phyloP scores from a whole-genome alignment of 1,284 basidiomycete genomes.

The Rhodotorula sp. region DNA sequence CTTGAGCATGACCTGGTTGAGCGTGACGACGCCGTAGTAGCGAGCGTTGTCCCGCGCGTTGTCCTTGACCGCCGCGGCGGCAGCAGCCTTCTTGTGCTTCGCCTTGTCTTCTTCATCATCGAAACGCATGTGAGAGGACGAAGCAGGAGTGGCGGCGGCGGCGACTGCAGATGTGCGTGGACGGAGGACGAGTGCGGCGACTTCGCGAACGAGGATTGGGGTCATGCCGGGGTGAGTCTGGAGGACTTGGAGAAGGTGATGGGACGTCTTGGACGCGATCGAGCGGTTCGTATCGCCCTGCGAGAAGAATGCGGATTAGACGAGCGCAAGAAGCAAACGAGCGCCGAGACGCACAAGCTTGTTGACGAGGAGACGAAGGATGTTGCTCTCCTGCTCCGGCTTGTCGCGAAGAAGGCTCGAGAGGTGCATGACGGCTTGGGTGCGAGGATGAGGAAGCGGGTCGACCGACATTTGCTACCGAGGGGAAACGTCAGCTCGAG shows the following conservation, averaged over 20 bases:
- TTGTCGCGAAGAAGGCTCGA: constrained; percentile 76
- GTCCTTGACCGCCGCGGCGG: constrained; percentile 41
- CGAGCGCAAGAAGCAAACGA: background rate
- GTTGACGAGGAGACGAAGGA: constrained; percentile 87
- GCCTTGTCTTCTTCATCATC: constrained; percentile 27
- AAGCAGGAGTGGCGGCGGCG: constrained; percentile 48
- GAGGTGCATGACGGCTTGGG: constrained; percentile 68
- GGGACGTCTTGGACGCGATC: constrained; percentile 84
- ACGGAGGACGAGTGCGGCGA: constrained; percentile 73
- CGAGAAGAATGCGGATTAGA: background rate
- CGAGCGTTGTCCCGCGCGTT: constrained; percentile 65
- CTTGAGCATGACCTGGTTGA: constrained; percentile 86
- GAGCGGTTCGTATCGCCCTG: constrained; percentile 87
- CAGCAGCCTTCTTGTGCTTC: constrained; percentile 48
- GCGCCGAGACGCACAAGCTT: constrained; percentile 66
- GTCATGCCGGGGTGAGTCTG: constrained; percentile 96
- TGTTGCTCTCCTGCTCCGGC: constrained; percentile 96
- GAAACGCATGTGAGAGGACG: constrained; percentile 52
- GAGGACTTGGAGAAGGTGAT: constrained; percentile 83
- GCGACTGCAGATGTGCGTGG: constrained; percentile 52
- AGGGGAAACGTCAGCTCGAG: background rate
- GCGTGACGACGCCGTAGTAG: constrained; percentile 88
- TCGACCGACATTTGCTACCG: constrained; percentile 76
- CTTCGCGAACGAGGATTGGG: constrained; percentile 80
- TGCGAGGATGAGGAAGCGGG: constrained; percentile 82